Evolutionary conservation across 495 filamentous ascomycete species (phyloP), one percentile per base, ranked within the genome.

Genomic region (Tuber aestivum): DNA sequence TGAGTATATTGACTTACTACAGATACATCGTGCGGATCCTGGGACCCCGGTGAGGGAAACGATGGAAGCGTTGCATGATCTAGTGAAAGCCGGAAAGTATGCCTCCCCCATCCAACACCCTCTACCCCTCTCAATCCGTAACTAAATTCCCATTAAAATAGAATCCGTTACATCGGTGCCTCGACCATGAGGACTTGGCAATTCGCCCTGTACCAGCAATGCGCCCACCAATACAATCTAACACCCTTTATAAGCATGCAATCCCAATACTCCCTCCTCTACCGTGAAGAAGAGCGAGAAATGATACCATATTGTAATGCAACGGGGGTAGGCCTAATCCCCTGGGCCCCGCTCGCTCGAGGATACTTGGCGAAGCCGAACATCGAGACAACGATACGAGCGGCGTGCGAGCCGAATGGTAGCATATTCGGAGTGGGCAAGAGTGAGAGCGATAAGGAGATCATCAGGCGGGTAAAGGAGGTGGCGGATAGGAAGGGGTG

Each of bases 201-300:
- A 81, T 91, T 93, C 75, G 87, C 89, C 8, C 84, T 83, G 56
- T 84, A 91, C 79, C 91, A 86, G 74, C 82, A 84, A 72, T 79
- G 82, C 5, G 87, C 87, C 16, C 81, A 84, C 48, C 76, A 80
- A 78, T 86, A 92, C 75, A 89, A 90, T 38, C 93, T 90, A 90
- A 92, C 91, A 6, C 89, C 90, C 83, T 93, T 93, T 78, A 83
- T 92, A 76, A 88, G 86, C 38, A 93, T 93, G 91, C 91, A 93
- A 84, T 92, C 92, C 79, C 85, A 88, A 68, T 90, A 92, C 78
- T 92, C 92, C 82, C 85, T 92, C 35, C 85, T 89, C 12, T 93
- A 94, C 82, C 86, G 91, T 16, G 91, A 93, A 84, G 91, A 93
- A 77, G 92, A 93, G 85, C 83, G 90, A 35, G 92, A 93, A 84